A percentile compares a stretch with the other conserved stretches of the same genome.
phyloP scores from a whole-genome alignment of 2,329 filamentous ascomycete species.

The Ilyonectria robusta region DNA sequence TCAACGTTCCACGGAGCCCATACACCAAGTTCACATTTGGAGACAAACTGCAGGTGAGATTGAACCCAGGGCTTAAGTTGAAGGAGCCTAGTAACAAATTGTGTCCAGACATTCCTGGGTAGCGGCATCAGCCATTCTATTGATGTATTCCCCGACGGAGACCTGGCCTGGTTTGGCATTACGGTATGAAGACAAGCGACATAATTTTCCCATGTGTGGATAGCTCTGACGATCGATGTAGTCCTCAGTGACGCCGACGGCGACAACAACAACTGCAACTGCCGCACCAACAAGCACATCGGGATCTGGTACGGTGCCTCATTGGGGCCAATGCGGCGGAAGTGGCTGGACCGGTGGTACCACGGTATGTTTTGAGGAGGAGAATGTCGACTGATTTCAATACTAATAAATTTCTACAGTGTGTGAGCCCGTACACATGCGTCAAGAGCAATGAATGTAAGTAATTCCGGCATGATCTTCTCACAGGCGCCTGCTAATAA shows the following conservation, averaged over 20 bases:
- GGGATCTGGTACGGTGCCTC: slow-evolving; percentile 25
- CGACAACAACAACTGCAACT: slow-evolving; percentile 25
- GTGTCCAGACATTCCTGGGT: slow-evolving; percentile 34
- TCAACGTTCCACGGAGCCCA: slow-evolving; percentile 54
- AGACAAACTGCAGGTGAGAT: slow-evolving; percentile 43
- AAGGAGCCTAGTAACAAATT: not conserved
- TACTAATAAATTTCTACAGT: slow-evolving; percentile 23
- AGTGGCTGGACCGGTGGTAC: slow-evolving; percentile 29
- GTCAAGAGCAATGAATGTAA: slow-evolving; percentile 36
- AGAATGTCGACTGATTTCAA: fast-evolving
- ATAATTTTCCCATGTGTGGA: too few species aligned
- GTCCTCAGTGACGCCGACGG: not conserved
- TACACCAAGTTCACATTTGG: slow-evolving; percentile 59
- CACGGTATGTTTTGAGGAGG: slow-evolving; percentile 9
- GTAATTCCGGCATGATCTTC: not conserved
- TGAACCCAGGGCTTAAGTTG: not conserved
- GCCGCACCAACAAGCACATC: slow-evolving; percentile 23
- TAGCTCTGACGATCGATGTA: not conserved
- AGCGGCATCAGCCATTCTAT: slow-evolving; percentile 38
- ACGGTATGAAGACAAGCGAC: not conserved
- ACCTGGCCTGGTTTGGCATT: slow-evolving; percentile 40
- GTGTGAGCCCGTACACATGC: slow-evolving; percentile 30
- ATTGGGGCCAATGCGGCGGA: slow-evolving; percentile 41
- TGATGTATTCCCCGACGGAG: slow-evolving; percentile 37
- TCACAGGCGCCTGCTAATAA: not conserved